Evolutionary conservation across 2,329 filamentous ascomycete species (phyloP).

Genomic region (Fusarium denticulatum): DNA sequence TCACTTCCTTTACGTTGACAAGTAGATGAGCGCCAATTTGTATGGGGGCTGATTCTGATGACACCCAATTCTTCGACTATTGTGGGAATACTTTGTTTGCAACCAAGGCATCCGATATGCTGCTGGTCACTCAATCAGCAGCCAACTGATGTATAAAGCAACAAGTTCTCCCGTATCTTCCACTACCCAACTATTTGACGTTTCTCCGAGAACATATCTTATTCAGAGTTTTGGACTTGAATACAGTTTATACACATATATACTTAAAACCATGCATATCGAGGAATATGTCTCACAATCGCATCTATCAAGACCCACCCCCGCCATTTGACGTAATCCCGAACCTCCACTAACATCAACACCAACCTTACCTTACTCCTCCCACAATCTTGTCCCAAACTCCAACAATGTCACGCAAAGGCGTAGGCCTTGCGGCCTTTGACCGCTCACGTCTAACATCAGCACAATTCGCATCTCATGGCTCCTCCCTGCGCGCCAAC

Average conservation of each 20-base stretch:
- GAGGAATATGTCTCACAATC: background rate
- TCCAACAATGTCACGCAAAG: constrained; percentile 73
- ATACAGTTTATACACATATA: background rate
- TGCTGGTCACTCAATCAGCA: background rate
- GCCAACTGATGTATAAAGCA: background rate
- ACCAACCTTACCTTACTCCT: background rate
- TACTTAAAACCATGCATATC: background rate
- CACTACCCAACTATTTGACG: too few relatives aligned
- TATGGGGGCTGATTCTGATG: background rate
- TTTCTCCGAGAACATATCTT: background rate
- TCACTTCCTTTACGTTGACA: background rate
- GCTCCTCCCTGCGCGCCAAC: constrained; percentile 82
- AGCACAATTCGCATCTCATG: constrained; percentile 91
- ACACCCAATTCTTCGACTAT: too few relatives aligned
- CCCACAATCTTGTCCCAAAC: background rate
- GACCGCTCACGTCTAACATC: constrained; percentile 85
- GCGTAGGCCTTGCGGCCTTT: constrained; percentile 90
- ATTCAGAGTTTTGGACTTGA: background rate
- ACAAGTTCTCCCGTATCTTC: background rate
- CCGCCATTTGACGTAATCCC: constrained; percentile 37
- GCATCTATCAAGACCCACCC: constrained; percentile 7
- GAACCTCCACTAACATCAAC: background rate
- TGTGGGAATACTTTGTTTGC: background rate
- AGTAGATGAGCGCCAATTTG: background rate
- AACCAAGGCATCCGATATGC: background rate